Conservation (phyloP, 148 eudicot genomes). For the Camellia lanceoleosa region DNA sequence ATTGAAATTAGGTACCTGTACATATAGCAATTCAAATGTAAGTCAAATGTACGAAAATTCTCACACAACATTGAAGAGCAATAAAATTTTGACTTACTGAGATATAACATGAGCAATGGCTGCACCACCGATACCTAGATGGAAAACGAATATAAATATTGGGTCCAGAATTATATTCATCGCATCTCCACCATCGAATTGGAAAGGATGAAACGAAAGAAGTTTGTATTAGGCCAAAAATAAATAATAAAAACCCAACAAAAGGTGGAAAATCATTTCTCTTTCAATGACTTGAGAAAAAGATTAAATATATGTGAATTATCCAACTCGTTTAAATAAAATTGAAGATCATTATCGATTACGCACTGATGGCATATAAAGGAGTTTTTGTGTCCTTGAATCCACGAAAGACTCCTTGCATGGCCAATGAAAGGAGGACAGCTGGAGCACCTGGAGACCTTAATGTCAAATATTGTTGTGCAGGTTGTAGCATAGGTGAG, state of each 20-base stretch:
- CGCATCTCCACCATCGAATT: slow-evolving; percentile 62
- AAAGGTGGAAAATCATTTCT: neutral
- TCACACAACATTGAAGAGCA: neutral
- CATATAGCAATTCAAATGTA: neutral
- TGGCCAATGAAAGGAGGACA: slow-evolving; percentile 78
- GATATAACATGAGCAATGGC: slow-evolving; percentile 82
- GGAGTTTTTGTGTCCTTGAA: slow-evolving; percentile 83
- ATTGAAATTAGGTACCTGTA: slow-evolving; percentile 74
- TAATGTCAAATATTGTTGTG: slow-evolving; percentile 55
- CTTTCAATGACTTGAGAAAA: neutral
- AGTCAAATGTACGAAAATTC: neutral
- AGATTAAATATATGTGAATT: neutral
- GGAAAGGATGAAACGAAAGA: neutral
- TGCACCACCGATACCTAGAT: slow-evolving; percentile 69
- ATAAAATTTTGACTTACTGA: slow-evolving; percentile 48
- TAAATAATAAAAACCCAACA: neutral
- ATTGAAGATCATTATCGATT: neutral
- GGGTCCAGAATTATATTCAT: slow-evolving; percentile 69
- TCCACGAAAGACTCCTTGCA: slow-evolving; percentile 90
- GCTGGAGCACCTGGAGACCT: slow-evolving; percentile 87
- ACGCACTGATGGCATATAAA: slow-evolving; percentile 66
- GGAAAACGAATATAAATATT: slow-evolving; percentile 55
- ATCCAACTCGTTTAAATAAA: neutral
- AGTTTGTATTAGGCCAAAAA: neutral
- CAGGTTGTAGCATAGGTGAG: slow-evolving; percentile 68